These are phyloP conservation scores for Hymenoscyphus infarciens DNA, from an alignment of 2,329 filamentous ascomycete species.

Conservation along the genomic window DNA sequence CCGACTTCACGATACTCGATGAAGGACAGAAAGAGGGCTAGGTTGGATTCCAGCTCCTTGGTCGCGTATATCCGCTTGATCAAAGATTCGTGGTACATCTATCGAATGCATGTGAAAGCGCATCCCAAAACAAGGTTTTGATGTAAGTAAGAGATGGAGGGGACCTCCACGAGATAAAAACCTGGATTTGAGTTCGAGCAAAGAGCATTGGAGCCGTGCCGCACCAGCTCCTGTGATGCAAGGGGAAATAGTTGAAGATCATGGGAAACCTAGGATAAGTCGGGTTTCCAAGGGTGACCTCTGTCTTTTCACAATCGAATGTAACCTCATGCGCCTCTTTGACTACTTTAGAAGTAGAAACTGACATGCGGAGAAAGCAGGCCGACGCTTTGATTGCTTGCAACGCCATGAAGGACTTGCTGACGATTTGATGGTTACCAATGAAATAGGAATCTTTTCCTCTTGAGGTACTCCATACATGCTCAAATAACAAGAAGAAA, in stretches of 20 bases:
- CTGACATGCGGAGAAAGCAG: not conserved
- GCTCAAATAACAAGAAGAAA: not conserved
- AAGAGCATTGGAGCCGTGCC: not conserved
- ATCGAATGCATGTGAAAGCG: not conserved
- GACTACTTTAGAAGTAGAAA: not conserved
- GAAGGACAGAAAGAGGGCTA: not conserved
- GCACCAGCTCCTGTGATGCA: not conserved
- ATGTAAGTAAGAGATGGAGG: not conserved
- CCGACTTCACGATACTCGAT: not conserved
- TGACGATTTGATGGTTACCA: too few species aligned
- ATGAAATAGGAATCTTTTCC: not conserved
- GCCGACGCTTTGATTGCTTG: not conserved
- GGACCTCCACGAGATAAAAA: not conserved
- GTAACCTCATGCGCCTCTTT: not conserved
- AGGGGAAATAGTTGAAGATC: not conserved
- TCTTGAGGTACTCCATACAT: not conserved
- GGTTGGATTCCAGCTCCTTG: not conserved
- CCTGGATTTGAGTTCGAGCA: not conserved
- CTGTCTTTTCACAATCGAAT: not conserved
- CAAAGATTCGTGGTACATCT: not conserved
- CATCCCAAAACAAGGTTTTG: not conserved
- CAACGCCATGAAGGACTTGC: too few species aligned
- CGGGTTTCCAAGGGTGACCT: not conserved
- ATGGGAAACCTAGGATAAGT: not conserved
- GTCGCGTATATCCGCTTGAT: not conserved